Base-by-base conservation (phyloP, 176 grass and related monocot species). In the Typha latifolia region DNA sequence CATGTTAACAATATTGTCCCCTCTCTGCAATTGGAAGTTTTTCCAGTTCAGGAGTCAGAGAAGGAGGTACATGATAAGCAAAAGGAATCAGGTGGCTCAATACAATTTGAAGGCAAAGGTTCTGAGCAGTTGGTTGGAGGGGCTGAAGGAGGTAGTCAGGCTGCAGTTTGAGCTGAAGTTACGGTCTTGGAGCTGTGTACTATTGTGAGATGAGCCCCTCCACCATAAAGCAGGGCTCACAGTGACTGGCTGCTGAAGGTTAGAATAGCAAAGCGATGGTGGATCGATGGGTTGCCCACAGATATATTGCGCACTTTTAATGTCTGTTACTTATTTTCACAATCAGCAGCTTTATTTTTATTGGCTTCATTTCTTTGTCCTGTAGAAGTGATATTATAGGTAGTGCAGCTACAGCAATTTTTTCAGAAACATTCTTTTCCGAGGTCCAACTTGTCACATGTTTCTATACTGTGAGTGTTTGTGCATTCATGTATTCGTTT, bases 1-100 rank as follows among this genome's bases (percentile, higher is more conserved):
- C 84, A 86, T 78, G 83, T 89, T 57, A 84, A 82, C 80, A 92
- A 87, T 49, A 82, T 97, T 66, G 51, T 61, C 0, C 94, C 76
- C 18, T 78, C 75, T 11, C 73, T 97, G 68, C 85, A 84, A 62
- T 51, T 72, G 48, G 89, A 97, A 85, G 56, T 87, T 56, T 90
- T 92, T 63, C 82, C 85, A 32, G 73, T 67, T 55, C 77, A 85
- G 12, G 80, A 88, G 51, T 63, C 55, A 22, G 69, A 80, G 12
- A 32, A 19, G 3, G 14, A 52, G 68, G 61, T 65, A 32, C 52
- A 66, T 74, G 48, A 19, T 66, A 63, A 79, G 72, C 48, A 72
- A 74, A 82, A 63, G 34, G 71, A 77, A 62, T 59, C 18, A 21
- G 76, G 67, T 66, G 66, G 21, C 52, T 32, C 70, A 74, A n/a